Evolutionary conservation across 345 rosid species (phyloP).

Genomic region (Gossypium mustelinum): DNA sequence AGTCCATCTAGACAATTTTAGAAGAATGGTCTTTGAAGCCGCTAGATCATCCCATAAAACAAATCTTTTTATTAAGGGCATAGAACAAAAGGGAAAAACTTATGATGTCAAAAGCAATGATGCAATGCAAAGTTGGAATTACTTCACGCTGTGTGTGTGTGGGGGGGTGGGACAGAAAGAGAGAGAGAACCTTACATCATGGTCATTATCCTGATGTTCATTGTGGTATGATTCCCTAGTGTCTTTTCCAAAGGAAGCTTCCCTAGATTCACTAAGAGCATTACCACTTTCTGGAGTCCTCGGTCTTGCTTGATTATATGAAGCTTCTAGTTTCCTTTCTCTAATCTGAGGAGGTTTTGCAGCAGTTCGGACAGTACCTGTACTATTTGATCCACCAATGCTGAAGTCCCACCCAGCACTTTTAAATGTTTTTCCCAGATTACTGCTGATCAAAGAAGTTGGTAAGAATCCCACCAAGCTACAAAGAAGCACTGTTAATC

Average conservation of each 20-base stretch:
- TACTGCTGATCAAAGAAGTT: constrained; percentile 35
- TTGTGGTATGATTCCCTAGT: constrained; percentile 48
- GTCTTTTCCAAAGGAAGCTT: constrained; percentile 38
- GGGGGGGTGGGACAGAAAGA: background rate
- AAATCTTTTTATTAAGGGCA: background rate
- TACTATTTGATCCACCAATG: constrained; percentile 67
- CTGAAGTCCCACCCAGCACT: constrained; percentile 99
- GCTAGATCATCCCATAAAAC: background rate
- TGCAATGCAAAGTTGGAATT: background rate
- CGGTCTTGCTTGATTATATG: constrained; percentile 48
- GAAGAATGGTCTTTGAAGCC: background rate
- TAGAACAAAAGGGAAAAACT: background rate
- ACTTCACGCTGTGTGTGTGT: background rate
- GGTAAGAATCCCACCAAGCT: constrained; percentile 19
- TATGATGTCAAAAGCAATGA: background rate
- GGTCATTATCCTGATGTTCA: constrained; percentile 32
- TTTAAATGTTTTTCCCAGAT: constrained; percentile 57
- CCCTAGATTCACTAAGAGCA: constrained; percentile 45
- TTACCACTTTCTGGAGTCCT: constrained; percentile 46
- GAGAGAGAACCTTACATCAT: constrained; percentile 50
- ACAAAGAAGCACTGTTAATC: constrained; percentile 12
- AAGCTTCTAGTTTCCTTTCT: constrained; percentile 67
- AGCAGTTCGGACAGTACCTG: constrained; percentile 66
- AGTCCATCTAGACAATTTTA: background rate
- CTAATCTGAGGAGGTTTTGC: constrained; percentile 75